Evolutionary conservation across 352 stramenopile species (phyloP).

Genomic region (Phytophthora constricta): DNA sequence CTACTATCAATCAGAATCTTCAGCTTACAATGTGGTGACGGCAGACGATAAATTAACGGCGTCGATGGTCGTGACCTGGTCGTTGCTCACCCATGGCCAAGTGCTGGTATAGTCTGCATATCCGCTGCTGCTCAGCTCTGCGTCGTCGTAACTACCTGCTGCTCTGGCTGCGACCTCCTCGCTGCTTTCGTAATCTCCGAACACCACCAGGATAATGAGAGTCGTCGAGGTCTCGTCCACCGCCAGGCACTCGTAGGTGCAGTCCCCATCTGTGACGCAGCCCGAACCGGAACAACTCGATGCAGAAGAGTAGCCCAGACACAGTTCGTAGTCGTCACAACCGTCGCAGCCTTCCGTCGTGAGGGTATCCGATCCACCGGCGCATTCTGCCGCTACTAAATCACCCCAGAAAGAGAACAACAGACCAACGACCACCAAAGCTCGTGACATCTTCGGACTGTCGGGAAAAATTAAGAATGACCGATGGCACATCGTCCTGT

Average conservation of each 20-base stretch:
- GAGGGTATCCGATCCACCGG: constrained; percentile 29
- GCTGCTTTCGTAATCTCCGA: constrained; percentile 37
- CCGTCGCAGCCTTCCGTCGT: constrained; percentile 33
- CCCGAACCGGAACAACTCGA: constrained; percentile 32
- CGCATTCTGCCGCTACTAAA: constrained; percentile 22
- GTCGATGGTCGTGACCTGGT: constrained; percentile 24
- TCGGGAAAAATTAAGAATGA: background rate
- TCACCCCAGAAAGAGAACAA: background rate
- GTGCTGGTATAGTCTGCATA: constrained; percentile 34
- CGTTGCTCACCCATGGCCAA: constrained; percentile 38
- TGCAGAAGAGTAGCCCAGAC: constrained; percentile 29
- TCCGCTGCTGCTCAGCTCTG: background rate
- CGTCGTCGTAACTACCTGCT: constrained; percentile 14
- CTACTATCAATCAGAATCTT: too few species aligned
- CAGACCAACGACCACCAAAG: background rate
- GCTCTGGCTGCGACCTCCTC: constrained; percentile 25
- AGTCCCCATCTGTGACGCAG: constrained; percentile 36
- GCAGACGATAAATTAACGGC: constrained; percentile 24
- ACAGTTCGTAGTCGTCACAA: constrained; percentile 36
- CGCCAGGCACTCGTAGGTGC: constrained; percentile 36
- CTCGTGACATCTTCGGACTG: background rate
- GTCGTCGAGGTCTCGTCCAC: constrained; percentile 30
- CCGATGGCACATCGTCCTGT: too few species aligned
- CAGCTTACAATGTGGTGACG: constrained; percentile 35
- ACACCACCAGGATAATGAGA: constrained; percentile 31